Percentiles rank a stretch among this genome's conserved stretches.
Conservation (phyloP, 305 asterid species). For the Petunia hybrid region DNA sequence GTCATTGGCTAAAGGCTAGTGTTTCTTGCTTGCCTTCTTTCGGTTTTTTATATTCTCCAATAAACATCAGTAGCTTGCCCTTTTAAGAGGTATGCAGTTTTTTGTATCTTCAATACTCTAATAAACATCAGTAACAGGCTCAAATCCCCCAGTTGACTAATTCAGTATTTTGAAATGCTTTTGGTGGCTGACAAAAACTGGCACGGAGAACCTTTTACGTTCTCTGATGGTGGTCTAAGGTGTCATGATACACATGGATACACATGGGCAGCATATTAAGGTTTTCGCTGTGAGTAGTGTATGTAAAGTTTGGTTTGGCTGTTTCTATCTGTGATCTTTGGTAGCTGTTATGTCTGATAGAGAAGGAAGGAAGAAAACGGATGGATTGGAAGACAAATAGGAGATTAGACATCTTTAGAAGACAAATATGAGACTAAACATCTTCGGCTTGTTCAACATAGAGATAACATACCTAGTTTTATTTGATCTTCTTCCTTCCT, state of each 20-base stretch:
- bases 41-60: too few relatives aligned
- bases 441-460: conserved; percentile 23
- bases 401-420: too few relatives aligned
- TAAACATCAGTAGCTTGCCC: neutral
- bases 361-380: neutral
- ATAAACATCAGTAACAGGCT: neutral
- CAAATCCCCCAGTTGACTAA: neutral
- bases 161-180: neutral
- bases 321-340: conserved; percentile 13
- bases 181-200: neutral
- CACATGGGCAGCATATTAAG: neutral
- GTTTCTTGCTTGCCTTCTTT: neutral
- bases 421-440: neutral
- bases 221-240: conserved; percentile 12
- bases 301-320: neutral
- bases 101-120: neutral
- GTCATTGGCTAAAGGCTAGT: neutral
- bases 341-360: conserved; percentile 16
- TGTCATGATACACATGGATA: neutral
- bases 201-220: neutral
- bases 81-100: neutral
- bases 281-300: neutral
- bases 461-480: neutral
- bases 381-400: neutral
- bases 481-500: conserved; percentile 20